Evolutionary conservation across 495 filamentous ascomycete genomes (phyloP), one percentile per base, ranked within the genome.

Genomic region (Bombardia bombarda): DNA sequence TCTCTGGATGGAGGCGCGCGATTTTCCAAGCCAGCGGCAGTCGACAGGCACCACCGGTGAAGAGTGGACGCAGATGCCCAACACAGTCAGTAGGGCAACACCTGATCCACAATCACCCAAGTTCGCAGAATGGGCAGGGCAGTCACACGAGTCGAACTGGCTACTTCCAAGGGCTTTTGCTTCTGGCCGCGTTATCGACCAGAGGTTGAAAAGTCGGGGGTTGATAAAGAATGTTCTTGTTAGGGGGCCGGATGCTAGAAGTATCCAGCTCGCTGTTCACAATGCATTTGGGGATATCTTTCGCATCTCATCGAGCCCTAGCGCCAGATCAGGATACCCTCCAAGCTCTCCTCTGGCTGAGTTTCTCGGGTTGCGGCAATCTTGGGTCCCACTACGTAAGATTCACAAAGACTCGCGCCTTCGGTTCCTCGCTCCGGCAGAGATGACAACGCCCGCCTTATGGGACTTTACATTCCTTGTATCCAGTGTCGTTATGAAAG

Each of bases 381-480:
- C 70, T 7, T 85, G 81, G 72, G 66, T 84, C 8, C 83, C 83
- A 3, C 62, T 88, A 16, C 73, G 84, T 20, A 88, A 88, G 52
- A 53, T 84, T 3, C 73, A 81, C 57, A 84, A 79, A 48, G 78
- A 84, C 39, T 75, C 78, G 0, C 66, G 70, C 9, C 68, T 88
- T 1, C 76, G 75, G 7, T 87, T 84, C 49, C 69, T 88, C 14
- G 66, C 67, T 18, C 68, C 70, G 2, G 63, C 76, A 1, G 83
- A 88, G 55, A 79, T 85, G 74, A 60, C 79, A 18, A 83, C 78
- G 4, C 70, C 79, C 3, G 72, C 75, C 4, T 64, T 78, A 4
- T 88, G 83, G 83, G 77, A 77, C 30, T 76, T 75, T 9, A 68
- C 77, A 5, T 87, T 86, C 38, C 62, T 88, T 23, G 56, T 64